phyloP scores from a whole-genome alignment of 1,139 yeast genomes.

The Diutina sp. region DNA sequence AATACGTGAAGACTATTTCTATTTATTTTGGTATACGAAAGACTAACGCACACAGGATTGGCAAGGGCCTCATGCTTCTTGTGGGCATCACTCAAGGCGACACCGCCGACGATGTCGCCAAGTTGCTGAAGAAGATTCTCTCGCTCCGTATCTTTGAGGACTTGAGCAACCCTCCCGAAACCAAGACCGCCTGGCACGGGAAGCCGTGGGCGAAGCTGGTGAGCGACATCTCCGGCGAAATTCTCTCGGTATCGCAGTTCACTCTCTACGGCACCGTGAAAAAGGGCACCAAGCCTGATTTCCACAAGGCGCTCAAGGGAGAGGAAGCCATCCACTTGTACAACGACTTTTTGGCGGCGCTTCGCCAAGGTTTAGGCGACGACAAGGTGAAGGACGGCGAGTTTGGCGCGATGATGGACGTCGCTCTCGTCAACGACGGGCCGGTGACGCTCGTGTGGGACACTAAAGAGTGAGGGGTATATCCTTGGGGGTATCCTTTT shows the following conservation, averaged over 20 bases:
- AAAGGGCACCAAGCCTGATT: conserved; percentile 86
- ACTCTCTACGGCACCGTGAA: conserved; percentile 74
- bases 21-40: background rate
- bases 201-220: conserved; percentile 35
- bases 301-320: conserved; percentile 81
- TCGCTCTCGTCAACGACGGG: conserved; percentile 54
- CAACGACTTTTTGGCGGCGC: conserved; percentile 37
- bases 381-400: conserved; percentile 68
- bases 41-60: conserved; percentile 19
- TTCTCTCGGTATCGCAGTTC: conserved; percentile 66
- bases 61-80: conserved; percentile 62
- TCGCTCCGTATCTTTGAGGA: conserved; percentile 66
- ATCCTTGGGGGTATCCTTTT: background rate
- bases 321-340: conserved; percentile 52
- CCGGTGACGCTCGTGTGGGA: conserved; percentile 70
- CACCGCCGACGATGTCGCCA: conserved; percentile 56
- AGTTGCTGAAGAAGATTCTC: conserved; percentile 54
- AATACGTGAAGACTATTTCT: background rate
- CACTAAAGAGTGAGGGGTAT: conserved; percentile 25
- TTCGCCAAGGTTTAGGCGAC: conserved; percentile 44
- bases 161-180: conserved; percentile 15
- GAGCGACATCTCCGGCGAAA: conserved; percentile 29
- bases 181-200: conserved; percentile 44
- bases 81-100: conserved; percentile 80
- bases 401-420: conserved; percentile 96